Conservation (phyloP, 2,329 filamentous ascomycete species). For the Neofusicoccum sp. region DNA sequence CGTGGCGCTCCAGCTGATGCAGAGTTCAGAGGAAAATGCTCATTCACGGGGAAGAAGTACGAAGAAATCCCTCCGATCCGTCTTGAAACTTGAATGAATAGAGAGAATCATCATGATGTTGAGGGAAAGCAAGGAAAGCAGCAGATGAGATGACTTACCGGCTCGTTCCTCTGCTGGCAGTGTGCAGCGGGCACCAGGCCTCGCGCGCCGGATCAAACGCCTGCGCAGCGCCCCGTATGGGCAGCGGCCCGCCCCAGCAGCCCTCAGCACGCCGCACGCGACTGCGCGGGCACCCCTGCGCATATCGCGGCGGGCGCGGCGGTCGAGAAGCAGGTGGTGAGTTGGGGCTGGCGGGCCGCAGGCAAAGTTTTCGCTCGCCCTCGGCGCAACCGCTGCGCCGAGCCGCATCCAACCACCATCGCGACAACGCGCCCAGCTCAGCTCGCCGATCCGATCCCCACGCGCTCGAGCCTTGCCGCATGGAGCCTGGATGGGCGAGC, state of each 20-base stretch:
- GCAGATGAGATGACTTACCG: background rate
- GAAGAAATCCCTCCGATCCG: slow-evolving; percentile 33
- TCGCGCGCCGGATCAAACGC: no score
- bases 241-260: background rate
- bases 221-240: no score
- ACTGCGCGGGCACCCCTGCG: background rate
- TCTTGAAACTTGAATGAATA: slow-evolving; percentile 34
- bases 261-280: background rate
- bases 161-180: no score
- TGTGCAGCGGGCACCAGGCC: no score
- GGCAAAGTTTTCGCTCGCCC: background rate
- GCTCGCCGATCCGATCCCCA: background rate
- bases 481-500: background rate
- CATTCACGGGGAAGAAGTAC: slow-evolving; percentile 33
- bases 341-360: background rate
- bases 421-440: background rate
- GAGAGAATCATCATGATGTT: slow-evolving; percentile 28
- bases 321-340: background rate
- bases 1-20: background rate
- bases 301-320: background rate
- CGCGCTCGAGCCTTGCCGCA: background rate
- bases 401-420: background rate
- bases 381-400: background rate
- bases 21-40: slow-evolving; percentile 21
- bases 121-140: background rate